Percentiles rank a stretch among this genome's conserved stretches.
Conservation (phyloP, 352 stramenopile genomes). For the Globisporangium apiculatum region DNA sequence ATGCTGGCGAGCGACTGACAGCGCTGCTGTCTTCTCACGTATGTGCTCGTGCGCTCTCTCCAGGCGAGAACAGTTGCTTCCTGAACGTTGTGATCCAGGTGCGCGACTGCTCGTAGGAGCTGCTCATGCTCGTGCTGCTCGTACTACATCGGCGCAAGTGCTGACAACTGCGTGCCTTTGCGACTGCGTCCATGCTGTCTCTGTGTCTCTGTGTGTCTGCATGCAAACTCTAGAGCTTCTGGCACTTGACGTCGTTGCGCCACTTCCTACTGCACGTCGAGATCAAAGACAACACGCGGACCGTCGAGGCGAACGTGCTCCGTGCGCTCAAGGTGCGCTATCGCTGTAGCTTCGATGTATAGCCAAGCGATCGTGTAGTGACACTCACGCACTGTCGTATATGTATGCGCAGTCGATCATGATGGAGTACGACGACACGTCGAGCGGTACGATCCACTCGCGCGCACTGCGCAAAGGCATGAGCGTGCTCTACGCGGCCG, state of each 20-base stretch:
- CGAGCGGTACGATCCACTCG: slow-evolving; percentile 69
- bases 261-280: slow-evolving; percentile 82
- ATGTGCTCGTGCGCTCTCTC: neutral
- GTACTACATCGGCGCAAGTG: neutral
- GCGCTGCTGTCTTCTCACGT: neutral
- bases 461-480: slow-evolving; percentile 72
- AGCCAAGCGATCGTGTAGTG: no score
- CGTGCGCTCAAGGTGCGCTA: slow-evolving; percentile 43
- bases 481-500: slow-evolving; percentile 75
- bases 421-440: slow-evolving; percentile 80
- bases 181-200: neutral
- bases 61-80: slow-evolving; percentile 89
- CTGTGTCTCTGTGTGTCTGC: neutral
- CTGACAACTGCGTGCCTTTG: neutral
- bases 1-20: neutral
- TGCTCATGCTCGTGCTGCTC: neutral
- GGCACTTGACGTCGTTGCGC: slow-evolving; percentile 84
- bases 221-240: slow-evolving; percentile 66
- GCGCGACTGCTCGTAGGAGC: neutral
- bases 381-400: neutral
- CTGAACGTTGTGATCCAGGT: slow-evolving; percentile 84
- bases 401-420: slow-evolving; percentile 44
- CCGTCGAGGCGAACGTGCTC: slow-evolving; percentile 71
- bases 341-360: neutral
- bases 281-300: slow-evolving; percentile 68